Evolutionary conservation across 179 eudicot genomes (phyloP), one percentile per base, ranked within the genome.

Genomic region (Heliamphora pulchella): DNA sequence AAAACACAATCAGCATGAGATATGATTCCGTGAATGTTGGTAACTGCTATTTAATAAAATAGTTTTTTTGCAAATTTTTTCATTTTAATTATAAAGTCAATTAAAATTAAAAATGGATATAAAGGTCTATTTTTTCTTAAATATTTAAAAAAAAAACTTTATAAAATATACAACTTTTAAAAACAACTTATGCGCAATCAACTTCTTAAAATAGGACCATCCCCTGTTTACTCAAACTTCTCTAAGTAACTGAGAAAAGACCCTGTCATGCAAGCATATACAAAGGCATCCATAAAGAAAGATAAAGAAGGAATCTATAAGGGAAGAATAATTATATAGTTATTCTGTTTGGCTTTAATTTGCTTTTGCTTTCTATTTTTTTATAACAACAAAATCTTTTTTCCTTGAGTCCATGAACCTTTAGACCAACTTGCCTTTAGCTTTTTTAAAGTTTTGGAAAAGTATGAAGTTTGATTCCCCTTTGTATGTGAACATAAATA

Each of bases 361-460:
- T 50, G 20, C 80, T 83, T 80, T 80, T 71, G 78, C 77, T 84
- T 77, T 74, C 41, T 80, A 71, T 64, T 65, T 75, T 83, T 74
- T 81, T 77, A 46, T 62, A 17, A 66, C 81, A 43, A 53, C 80
- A 78, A 58, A 54, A 74, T 81, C 74, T 74, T 71, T 78, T 71
- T 22, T 53, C 39, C 4, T 0, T 59, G 10, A 67, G 15, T 53
- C 39, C 4, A 0, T 59, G 10, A 67, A 51, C 61, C 80, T 71
- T 77, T 79, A 7, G 78, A 61, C 79, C 84, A 78, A 78, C 53
- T 81, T 75, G 78, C 51, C 82, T 78, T 70, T 78, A 70, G 51
- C 86, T 84, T 81, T 77, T 6, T 55, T 76, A 78, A 84, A 74
- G 81, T 59, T 61, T 51, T 61, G 79, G 75, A 78, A 80, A 84